Percentiles rank a stretch among this genome's conserved stretches.
Conservation (phyloP, 1,139 yeast species). For the Pichia sp. region DNA sequence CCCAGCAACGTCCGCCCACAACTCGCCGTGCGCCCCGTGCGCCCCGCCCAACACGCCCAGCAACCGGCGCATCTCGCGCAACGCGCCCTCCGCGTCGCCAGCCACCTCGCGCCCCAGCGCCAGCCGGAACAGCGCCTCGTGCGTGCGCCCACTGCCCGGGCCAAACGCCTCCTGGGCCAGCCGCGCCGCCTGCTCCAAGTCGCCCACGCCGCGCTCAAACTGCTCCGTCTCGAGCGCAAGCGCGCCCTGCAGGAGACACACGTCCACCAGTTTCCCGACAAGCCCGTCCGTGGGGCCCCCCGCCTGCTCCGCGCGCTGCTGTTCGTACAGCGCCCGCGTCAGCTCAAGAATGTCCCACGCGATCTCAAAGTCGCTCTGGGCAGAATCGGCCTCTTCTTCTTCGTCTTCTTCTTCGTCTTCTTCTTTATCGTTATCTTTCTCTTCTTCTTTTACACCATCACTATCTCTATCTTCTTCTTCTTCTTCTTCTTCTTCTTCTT, state of each 20-base stretch:
- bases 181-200: constrained; percentile 33
- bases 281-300: constrained; percentile 33
- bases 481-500: constrained; percentile 19
- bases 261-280: constrained; percentile 47
- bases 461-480: constrained; percentile 13
- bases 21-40: too few relatives aligned
- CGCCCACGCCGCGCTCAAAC: constrained; percentile 67
- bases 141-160: constrained; percentile 42
- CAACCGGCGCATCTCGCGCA: constrained; percentile 41
- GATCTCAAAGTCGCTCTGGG: constrained; percentile 69
- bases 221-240: constrained; percentile 82
- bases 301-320: too few relatives aligned
- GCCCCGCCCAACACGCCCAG: constrained; percentile 32
- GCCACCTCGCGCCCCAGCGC: constrained; percentile 73
- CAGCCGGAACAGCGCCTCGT: constrained; percentile 78
- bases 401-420: constrained; percentile 32
- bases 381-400: constrained; percentile 33
- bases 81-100: constrained; percentile 54
- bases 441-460: constrained; percentile 17
- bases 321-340: constrained; percentile 48
- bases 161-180: neutral
- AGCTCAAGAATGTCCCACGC: constrained; percentile 86
- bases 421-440: constrained; percentile 25
- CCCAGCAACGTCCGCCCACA: constrained; percentile 45
- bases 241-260: constrained; percentile 79